Evolutionary conservation across 108 stramenopile species (phyloP), one percentile per base, ranked within the genome.

Genomic region (Skeletonema menzelii): DNA sequence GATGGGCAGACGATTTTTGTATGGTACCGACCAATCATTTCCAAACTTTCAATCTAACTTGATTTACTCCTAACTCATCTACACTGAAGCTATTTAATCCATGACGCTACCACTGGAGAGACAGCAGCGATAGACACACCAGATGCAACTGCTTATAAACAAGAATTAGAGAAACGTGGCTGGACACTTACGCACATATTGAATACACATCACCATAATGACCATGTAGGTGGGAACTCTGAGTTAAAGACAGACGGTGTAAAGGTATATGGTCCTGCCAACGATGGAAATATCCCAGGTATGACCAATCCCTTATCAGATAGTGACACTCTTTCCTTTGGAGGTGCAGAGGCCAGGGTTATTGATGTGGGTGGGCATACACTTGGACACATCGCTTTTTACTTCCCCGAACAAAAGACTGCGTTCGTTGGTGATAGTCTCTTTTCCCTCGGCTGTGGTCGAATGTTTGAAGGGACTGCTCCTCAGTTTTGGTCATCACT

Each of bases 311-410:
- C 83, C 3, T 77, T 95, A 27, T 63, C 73, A 28, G 83, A 69
- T 2, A 85, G 81, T 15, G 95, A 95, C 61, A 40, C 11, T 2
- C 35, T 95, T 44, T 59, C 69, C 1, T 88, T 95, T 77, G 92
- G 81, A 12, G 71, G 69, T 13, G 55, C 76, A 10, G 46, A 75
- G 12, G 91, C 77, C 42, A 62, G 74, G 37, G 86, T 91, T 0
- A 77, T 95, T 40, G 90, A 95, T 71, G 92, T 90, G 5, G 88
- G 91, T 1, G 95, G 95, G 5, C 95, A 96, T 67, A 96, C 95
- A 0, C 57, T 67, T 0, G 92, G 92, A 8, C 95, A 96, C 56
- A 79, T 96, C 46, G 88, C 95, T 2, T 94, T 84, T 69, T 87
- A 96, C 79, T 91, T 94, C 64, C 85, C 87, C 5, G 60, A 67